These are phyloP conservation scores for Beauveria brongniartii DNA, from an alignment of 2,329 filamentous ascomycete genomes.

Conservation along the genomic window DNA sequence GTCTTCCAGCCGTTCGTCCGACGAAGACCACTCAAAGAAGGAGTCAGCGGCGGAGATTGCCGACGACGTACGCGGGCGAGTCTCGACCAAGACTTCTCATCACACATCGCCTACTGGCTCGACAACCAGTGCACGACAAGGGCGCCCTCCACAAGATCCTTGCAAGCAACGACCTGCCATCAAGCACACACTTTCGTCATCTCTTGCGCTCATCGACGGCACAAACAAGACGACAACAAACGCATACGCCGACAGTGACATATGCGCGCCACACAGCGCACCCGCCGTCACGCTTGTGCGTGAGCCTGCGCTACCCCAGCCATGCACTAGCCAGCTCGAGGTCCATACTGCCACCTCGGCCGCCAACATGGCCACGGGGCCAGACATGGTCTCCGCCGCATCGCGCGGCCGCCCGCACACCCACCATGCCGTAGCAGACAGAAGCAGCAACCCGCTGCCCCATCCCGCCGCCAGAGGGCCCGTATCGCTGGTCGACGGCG, in stretches of 20 bases:
- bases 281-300: slow-evolving; percentile 33
- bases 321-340: slow-evolving; percentile 43
- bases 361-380: not conserved
- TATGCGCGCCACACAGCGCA: slow-evolving; percentile 28
- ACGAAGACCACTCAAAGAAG: slow-evolving; percentile 48
- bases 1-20: slow-evolving; percentile 56
- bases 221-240: not conserved
- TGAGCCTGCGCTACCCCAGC: slow-evolving; percentile 49
- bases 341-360: slow-evolving; percentile 29
- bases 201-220: slow-evolving; percentile 29
- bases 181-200: slow-evolving; percentile 21
- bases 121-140: slow-evolving; percentile 19
- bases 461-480: slow-evolving; percentile 6
- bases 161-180: slow-evolving; percentile 13
- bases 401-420: not conserved
- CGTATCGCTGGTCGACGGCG: slow-evolving; percentile 1
- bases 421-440: not conserved
- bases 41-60: slow-evolving; percentile 47
- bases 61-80: slow-evolving; percentile 44
- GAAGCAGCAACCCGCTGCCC: slow-evolving; percentile 8
- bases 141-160: slow-evolving; percentile 9
- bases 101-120: slow-evolving; percentile 23
- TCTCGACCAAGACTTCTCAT: slow-evolving; percentile 31
- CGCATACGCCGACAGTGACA: not conserved
- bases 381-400: slow-evolving; percentile 4